Conservation (phyloP, 1,139 yeast genomes). For the Diutina catenulata region DNA sequence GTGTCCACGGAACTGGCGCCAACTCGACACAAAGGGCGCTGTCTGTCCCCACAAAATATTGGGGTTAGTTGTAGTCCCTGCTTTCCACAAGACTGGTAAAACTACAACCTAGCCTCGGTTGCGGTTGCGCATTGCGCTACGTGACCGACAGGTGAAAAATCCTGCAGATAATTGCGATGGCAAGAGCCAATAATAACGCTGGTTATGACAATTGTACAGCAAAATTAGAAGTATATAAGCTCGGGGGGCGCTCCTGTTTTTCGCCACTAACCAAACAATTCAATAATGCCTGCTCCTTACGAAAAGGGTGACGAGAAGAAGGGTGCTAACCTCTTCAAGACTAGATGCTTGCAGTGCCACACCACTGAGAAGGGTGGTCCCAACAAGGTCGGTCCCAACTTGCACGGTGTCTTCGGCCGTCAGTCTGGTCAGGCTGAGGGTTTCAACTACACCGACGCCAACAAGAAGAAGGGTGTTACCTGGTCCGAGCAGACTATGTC, state of each 20-base stretch:
- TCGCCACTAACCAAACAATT: conserved; percentile 19
- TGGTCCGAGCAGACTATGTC: conserved; percentile 87
- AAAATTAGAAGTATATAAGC: background rate
- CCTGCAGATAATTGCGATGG: background rate
- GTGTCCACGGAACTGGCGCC: too few relatives aligned
- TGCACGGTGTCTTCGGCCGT: conserved; percentile 91
- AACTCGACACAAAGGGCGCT: too few relatives aligned
- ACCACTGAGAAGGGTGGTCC: conserved; percentile 94
- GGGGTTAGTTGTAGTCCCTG: too few relatives aligned
- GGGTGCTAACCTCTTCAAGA: conserved; percentile 97
- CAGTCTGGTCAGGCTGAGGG: conserved; percentile 87
- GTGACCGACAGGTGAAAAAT: background rate
- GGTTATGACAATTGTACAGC: background rate
- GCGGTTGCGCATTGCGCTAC: too few relatives aligned
- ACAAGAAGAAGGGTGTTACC: conserved; percentile 86
- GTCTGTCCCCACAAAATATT: too few relatives aligned
- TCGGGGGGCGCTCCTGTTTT: background rate
- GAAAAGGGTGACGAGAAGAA: conserved; percentile 83
- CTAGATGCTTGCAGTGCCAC: conserved; percentile 99
- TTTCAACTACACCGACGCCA: conserved; percentile 94
- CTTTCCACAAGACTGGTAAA: too few relatives aligned
- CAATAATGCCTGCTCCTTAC: conserved; percentile 52
- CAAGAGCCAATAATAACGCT: background rate
- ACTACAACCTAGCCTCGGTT: too few relatives aligned
- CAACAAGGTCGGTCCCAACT: conserved; percentile 98